Base-by-base conservation (phyloP, 1,284 basidiomycete genomes). In the Pyrrhoderma noxium region DNA sequence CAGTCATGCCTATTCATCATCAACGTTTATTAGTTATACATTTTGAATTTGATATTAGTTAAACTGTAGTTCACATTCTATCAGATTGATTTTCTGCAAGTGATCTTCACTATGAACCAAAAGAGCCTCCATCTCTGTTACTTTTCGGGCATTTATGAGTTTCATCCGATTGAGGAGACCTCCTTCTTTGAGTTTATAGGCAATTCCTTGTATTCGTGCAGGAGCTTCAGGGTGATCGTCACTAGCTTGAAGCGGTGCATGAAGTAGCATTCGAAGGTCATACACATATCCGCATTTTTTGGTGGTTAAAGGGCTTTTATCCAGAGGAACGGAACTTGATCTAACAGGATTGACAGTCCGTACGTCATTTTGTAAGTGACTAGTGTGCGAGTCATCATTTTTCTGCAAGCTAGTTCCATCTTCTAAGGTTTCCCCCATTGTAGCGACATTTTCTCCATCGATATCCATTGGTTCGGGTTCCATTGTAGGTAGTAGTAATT, bases 31-130 rank as follows among this genome's bases (percentile, higher is more conserved):
- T n/a, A n/a, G n/a, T n/a, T 52, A 52, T 51, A 48, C 3, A 7
- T 25, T 3, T 13, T 45, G 8, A 45, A 45, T 59, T 40, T 51
- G 58, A 47, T 48, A 45, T 40, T 56, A 34, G 57, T 46, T 47
- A 45, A 46, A 49, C 36, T 38, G 27, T 51, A 14, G 48, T n/a
- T 72, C 65, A 92, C 87, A 70, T 63, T 82, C 78, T 31, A 89
- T 83, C 16, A 79, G 82, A 58, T 87, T 72, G 18, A 99, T 85
- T 65, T 91, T 91, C 56, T 93, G 79, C 93, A 93, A 97, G 58
- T 94, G 84, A 47, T 88, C 85, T 59, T 88, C 79, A 47, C 82
- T 86, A 66, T 99, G 95, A 1, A 98, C 92, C 8, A 96, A 80
- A 51, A 89, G 69, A 8, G 85, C 89, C 68, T 99, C 94, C 37